phyloP scores from a whole-genome alignment of 192 early-diverging fungal species.

The Backusella liffmaniae region DNA sequence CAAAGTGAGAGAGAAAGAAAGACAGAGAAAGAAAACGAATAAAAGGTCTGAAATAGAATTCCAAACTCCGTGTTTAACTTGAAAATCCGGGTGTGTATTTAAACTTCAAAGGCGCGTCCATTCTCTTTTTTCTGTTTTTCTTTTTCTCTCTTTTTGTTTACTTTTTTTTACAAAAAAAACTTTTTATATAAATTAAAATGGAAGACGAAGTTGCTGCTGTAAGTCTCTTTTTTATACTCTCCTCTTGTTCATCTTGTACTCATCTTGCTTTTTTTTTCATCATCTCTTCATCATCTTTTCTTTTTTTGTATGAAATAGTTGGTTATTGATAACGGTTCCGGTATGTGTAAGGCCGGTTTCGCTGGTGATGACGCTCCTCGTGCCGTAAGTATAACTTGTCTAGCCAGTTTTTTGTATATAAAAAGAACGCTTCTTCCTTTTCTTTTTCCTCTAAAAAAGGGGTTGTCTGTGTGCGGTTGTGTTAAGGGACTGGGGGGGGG shows the following conservation, averaged over 20 bases:
- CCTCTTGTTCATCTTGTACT: neutral
- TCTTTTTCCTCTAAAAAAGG: neutral
- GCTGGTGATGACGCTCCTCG: slow-evolving; percentile 89
- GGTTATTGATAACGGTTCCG: slow-evolving; percentile 92
- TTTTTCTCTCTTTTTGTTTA: neutral
- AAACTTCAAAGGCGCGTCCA: neutral
- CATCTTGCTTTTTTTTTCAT: slow-evolving; percentile 5
- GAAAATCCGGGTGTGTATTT: neutral
- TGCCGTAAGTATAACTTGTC: slow-evolving; percentile 50
- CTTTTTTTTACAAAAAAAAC: slow-evolving; percentile 11
- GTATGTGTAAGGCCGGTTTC: slow-evolving; percentile 95
- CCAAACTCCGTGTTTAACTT: neutral
- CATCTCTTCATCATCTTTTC: slow-evolving; percentile 41
- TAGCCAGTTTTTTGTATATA: neutral
- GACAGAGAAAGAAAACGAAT: neutral
- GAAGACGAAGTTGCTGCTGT: slow-evolving; percentile 86
- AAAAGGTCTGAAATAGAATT: neutral
- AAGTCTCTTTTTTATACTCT: slow-evolving; percentile 39
- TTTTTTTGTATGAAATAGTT: slow-evolving; percentile 46
- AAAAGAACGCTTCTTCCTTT: neutral
- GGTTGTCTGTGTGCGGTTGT: neutral
- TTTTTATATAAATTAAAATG: slow-evolving; percentile 40
- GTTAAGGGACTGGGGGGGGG: neutral
- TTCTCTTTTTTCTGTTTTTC: neutral
- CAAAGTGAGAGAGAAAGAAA: neutral